These are phyloP conservation scores for Russula compacta DNA, from an alignment of 768 basidiomycete species.

Conservation along the genomic window DNA sequence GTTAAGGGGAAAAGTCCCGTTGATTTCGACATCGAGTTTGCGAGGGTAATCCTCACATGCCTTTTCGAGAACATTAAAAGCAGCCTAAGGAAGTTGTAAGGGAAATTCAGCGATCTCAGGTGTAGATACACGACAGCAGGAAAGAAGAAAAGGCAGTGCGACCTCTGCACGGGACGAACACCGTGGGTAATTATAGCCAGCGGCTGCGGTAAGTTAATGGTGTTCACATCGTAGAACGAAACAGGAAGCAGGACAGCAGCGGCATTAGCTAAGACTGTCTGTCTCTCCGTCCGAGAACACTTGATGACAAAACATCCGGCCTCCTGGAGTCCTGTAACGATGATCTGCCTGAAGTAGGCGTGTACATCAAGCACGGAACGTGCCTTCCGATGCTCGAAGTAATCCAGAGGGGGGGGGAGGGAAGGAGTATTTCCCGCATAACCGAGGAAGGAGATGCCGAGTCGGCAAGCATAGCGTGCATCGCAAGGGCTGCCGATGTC, in stretches of 20 bases:
- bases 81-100: slow-evolving; percentile 44
- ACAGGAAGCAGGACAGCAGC: neutral
- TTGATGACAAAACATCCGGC: neutral
- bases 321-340: neutral
- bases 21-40: slow-evolving; percentile 90
- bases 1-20: slow-evolving; percentile 87
- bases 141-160: neutral
- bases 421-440: neutral
- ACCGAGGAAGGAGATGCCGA: neutral
- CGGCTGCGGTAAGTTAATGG: neutral
- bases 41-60: slow-evolving; percentile 95
- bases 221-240: neutral
- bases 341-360: neutral
- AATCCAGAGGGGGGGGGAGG: neutral
- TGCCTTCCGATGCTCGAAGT: neutral
- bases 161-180: neutral
- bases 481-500: neutral
- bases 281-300: neutral
- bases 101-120: slow-evolving; percentile 13
- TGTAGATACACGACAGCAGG: neutral
- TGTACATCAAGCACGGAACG: neutral
- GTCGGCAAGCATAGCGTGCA: neutral
- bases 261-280: neutral
- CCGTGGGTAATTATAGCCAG: neutral
- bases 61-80: slow-evolving; percentile 90